Base-by-base conservation (phyloP, 2,329 filamentous ascomycete species). In the Botrytis deweyae region DNA sequence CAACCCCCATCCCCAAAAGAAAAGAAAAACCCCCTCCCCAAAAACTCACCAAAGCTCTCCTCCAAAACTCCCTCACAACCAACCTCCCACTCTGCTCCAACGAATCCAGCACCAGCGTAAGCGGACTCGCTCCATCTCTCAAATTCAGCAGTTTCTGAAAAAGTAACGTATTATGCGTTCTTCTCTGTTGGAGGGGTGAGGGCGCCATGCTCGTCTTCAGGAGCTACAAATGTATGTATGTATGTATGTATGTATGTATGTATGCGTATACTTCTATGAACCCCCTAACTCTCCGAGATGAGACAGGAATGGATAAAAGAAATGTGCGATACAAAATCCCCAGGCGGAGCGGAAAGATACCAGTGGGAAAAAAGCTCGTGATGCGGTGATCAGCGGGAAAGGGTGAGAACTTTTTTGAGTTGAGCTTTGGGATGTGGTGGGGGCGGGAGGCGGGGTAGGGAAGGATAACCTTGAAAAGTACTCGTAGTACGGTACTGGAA, bases 81-180 rank as follows among this genome's bases (percentile, higher is more conserved):
- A 91, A 90, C 44, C 86, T 87, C 10, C 90, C 93, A 40, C 91
- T 90, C 83, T 97, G 94, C 83, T 97, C 94, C 44, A 98, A 86
- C 49, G 88, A 93, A 82, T 98, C 95, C 73, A 97, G 86, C 4
- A 98, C 83, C 40, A 98, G 85, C 0, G 95, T 98, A 79, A 98
- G 90, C 4, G 95, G 95, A 67, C 94, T 97, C 22, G 92, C 90
- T 73, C 89, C 90, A 82, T 96, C 92, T 76, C 93, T 88, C 73
- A 93, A 85, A 80, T 91, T 93, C 76, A 97, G 86, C 2, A 97
- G 85, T 80, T 94, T 95, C 76, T 94, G 93, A 72, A 97, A 90
- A 3, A 97, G 86, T 4, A 97, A 88, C 36, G 97, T 84, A 81
- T 94, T 95, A 83, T 97, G 94, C 33, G 93, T 95, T 76, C 93